Base-by-base conservation (phyloP, 2,329 filamentous ascomycete species). In the Paraphoma sp. region DNA sequence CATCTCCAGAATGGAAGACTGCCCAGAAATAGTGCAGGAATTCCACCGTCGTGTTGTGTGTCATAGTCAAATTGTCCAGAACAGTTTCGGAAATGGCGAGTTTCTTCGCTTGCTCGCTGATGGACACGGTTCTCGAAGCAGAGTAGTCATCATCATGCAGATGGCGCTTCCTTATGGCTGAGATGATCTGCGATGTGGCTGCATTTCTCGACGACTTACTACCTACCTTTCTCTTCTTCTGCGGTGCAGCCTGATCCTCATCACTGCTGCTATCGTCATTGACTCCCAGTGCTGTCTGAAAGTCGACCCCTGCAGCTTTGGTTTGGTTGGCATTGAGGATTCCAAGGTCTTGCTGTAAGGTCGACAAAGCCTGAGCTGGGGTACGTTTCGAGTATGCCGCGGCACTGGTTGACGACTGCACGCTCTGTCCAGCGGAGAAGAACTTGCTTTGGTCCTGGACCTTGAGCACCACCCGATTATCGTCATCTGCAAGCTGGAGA, bases 1-100 rank as follows among this genome's bases (percentile, higher is more conserved):
- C 80, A 71, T 97, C 92, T 12, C 93, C 94, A 0, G 93, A 97
- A 28, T 96, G 83, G 71, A 96, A 99, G 0, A 93, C 88, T 33
- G 87, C 85, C 94, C 94, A 99, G 80, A 99, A 99, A 75, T 98
- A 96, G 68, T 94, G 91, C n/a, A 99, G 81, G 70, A 98, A 99
- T 72, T 99, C 95, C 38, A 91, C 89, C 0, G 92, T 96, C 0
- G 95, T 99, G 51, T 93, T 93, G 74, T 98, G 93, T 0, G 94
- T 97, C 53, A 90, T 82, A 11, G 81, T 83, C n/a, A 91, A 71
- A 16, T 84, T 84, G 63, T 90, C 87, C 62, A 87, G 87, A 1
- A 87, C 79, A 2, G 75, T 51, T 52, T 77, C 71, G 11, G 74
- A 75, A 0, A 83, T 72, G 23, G 69, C 65, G 12, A 74, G 43